phyloP scores from a whole-genome alignment of 2,329 filamentous ascomycete genomes.

The Aspergillus sp. region DNA sequence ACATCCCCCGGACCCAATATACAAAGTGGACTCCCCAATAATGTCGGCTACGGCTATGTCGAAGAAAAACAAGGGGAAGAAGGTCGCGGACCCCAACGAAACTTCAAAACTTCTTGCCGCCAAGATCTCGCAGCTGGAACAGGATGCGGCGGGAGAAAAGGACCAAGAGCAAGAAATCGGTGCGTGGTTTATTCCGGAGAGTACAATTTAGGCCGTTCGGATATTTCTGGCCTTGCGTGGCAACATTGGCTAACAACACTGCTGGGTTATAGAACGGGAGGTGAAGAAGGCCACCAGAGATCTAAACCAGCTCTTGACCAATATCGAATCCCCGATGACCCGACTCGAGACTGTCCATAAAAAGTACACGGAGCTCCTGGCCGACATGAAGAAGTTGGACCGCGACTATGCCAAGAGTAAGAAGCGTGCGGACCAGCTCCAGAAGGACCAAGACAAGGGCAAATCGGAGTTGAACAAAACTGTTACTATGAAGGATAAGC shows the following conservation, averaged over 20 bases:
- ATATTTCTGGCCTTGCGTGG: conserved; percentile 16
- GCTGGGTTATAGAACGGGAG: conserved; percentile 69
- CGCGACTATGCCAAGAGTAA: conserved; percentile 94
- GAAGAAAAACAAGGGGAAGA: conserved; percentile 85
- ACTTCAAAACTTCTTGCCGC: conserved; percentile 88
- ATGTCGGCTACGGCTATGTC: conserved; percentile 53
- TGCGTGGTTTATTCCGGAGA: conserved; percentile 48
- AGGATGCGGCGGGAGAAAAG: conserved; percentile 88
- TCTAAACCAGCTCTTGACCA: conserved; percentile 76
- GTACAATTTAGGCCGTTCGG: not conserved
- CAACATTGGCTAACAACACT: conserved; percentile 16
- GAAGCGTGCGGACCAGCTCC: conserved; percentile 87
- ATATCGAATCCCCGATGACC: conserved; percentile 87
- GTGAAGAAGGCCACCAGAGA: conserved; percentile 93
- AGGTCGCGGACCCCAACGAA: conserved; percentile 79
- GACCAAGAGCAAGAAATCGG: conserved; percentile 95
- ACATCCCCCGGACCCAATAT: conserved; percentile 17
- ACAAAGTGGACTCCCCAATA: conserved; percentile 17
- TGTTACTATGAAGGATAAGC: conserved; percentile 86
- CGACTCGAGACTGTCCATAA: conserved; percentile 89
- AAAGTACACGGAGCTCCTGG: conserved; percentile 85
- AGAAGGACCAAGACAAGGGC: conserved; percentile 93
- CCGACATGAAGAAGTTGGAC: conserved; percentile 94
- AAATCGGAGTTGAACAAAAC: conserved; percentile 88
- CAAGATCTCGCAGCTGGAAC: conserved; percentile 92